A percentile compares a stretch with the other conserved stretches of the same genome.
Evolutionary conservation across 2,329 filamentous ascomycete genomes (phyloP).

Genomic region (Colletotrichum theobromicola): DNA sequence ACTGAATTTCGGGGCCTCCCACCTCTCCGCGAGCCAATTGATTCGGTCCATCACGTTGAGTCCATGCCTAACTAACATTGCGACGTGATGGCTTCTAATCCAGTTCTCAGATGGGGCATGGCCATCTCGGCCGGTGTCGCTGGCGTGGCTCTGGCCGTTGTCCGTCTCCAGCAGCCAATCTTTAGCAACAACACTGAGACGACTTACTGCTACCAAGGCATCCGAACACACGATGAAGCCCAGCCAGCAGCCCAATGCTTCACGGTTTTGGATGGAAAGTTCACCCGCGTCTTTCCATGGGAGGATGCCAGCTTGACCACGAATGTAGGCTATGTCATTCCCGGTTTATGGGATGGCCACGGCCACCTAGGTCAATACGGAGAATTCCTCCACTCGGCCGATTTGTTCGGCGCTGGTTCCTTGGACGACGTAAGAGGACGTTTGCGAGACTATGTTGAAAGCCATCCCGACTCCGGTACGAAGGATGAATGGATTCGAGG

Average conservation of each 20-base stretch:
- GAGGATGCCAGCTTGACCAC: constrained; percentile 27
- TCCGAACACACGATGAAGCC: constrained; percentile 40
- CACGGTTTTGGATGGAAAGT: constrained; percentile 55
- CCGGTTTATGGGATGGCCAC: constrained; percentile 75
- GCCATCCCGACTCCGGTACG: constrained; percentile 56
- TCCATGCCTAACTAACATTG: neutral
- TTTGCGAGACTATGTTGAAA: constrained; percentile 54
- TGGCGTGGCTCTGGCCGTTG: constrained; percentile 36
- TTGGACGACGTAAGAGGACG: constrained; percentile 59
- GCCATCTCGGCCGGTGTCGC: constrained; percentile 31
- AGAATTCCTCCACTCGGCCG: constrained; percentile 70
- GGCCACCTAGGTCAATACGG: constrained; percentile 71
- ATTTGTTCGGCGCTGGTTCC: constrained; percentile 64
- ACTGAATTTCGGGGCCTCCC: neutral
- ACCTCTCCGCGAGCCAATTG: neutral
- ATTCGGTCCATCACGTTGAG: neutral
- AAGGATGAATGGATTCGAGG: constrained; percentile 68
- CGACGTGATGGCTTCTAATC: constrained; percentile 5
- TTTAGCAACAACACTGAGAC: neutral
- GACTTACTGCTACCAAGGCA: constrained; percentile 44
- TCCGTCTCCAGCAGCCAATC: constrained; percentile 22
- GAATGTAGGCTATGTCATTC: constrained; percentile 61
- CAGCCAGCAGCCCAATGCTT: constrained; percentile 58
- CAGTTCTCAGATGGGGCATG: constrained; percentile 20
- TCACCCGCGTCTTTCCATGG: constrained; percentile 52